These are phyloP conservation scores for Aspergillus ochraceoroseus DNA, from an alignment of 2,329 filamentous ascomycete species.

Conservation along the genomic window DNA sequence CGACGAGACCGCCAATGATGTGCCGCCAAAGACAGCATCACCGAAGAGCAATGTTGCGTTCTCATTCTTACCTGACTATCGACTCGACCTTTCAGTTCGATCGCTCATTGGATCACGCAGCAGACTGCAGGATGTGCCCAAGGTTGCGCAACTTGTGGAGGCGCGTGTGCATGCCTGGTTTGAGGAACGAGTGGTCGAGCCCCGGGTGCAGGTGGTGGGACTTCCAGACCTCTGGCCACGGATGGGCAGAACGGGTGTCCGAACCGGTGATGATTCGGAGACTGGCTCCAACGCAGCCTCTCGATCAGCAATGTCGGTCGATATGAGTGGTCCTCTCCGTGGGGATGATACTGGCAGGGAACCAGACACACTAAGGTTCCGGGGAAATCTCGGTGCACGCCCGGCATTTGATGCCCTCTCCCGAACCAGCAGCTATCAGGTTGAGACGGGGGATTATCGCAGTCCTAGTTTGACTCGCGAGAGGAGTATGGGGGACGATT, in stretches of 20 bases:
- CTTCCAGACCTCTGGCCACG: constrained; percentile 59
- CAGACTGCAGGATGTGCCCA: constrained; percentile 61
- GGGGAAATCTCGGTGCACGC: constrained; percentile 26
- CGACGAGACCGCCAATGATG: constrained; percentile 6
- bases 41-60: constrained; percentile 85
- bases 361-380: constrained; percentile 35
- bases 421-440: constrained; percentile 35
- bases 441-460: constrained; percentile 30
- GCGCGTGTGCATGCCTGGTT: constrained; percentile 62
- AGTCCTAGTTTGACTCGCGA: constrained; percentile 34
- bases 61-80: constrained; percentile 68
- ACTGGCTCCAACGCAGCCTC: constrained; percentile 33
- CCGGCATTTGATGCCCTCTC: constrained; percentile 31
- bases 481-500: constrained; percentile 32
- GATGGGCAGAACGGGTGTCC: constrained; percentile 47
- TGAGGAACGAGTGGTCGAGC: constrained; percentile 62
- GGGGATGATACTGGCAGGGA: constrained; percentile 24
- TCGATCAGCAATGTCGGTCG: constrained; percentile 27
- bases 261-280: constrained; percentile 42
- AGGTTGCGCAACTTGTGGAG: constrained; percentile 62
- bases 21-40: constrained; percentile 45
- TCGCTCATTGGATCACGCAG: constrained; percentile 60
- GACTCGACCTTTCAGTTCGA: constrained; percentile 60
- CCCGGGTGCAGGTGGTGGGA: constrained; percentile 61
- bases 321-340: constrained; percentile 25